Base-by-base conservation (phyloP, 345 rosid genomes). In the Triadica sebifera region DNA sequence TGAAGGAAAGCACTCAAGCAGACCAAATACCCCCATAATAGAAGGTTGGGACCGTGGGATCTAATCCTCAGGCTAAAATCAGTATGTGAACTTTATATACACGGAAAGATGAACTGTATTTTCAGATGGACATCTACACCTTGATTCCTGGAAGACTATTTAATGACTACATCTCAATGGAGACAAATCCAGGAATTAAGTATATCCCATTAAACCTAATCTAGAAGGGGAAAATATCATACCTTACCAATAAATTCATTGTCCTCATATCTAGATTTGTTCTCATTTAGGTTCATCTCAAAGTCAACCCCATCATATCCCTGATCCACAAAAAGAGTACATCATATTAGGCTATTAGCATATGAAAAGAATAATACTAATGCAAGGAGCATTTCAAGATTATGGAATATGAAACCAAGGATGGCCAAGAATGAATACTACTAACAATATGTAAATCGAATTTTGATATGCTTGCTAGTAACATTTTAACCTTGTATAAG, bases 201-300 rank as follows among this genome's bases (percentile, higher is more conserved):
- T 46, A 17, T 46, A n/a, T 0, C 9, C 6, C 7, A 29, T 6
- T 10, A 13, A 49, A 60, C 19, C 19, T 19, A 37, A 9, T 66
- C 24, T 6, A 10, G 12, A 43, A 53, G 22, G n/a, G 63, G 5
- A 56, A 24, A 61, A 49, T 3, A 17, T 50, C 39, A 52, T 88
- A 95, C 99, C 85, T 91, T 85, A 85, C 89, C 88, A 79, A 82
- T 92, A 47, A 93, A 88, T 74, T 84, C 86, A 70, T 88, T 93
- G 52, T 91, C 94, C 65, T 89, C 92, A 50, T 75, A 69, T 81
- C 77, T 83, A 75, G 88, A 86, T 75, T 84, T 83, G 76, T 74
- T 84, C 70, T 92, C 93, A n/a, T 89, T 87, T 68, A 88, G 75
- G 84, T 86, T 88, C 92, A 95, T 91, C 83, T 93, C 97, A 75